Base-by-base conservation (phyloP, 1,284 basidiomycete genomes). In the Fistulinella cinereoalba region DNA sequence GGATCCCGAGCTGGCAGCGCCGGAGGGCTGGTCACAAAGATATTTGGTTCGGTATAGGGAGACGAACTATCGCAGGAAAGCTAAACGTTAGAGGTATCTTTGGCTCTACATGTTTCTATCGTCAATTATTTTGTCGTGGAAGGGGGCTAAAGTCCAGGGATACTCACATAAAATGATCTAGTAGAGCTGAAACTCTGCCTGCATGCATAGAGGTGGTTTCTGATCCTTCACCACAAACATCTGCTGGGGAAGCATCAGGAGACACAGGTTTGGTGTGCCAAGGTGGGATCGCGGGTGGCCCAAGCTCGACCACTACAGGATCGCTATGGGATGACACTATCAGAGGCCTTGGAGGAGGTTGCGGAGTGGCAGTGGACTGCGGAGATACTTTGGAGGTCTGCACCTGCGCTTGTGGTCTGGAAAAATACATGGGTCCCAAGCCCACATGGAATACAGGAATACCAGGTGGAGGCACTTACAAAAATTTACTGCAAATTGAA, bases 401-500 rank as follows among this genome's bases (percentile, higher is more conserved):
- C 10, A 31, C 34, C 25, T 37, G 49, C 11, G 27, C 27, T 15
- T 43, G 33, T n/a, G 39, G 44, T 3, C 64, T 66, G 25, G 6
- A 18, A 42, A 22, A 34, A 41, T 12, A 4, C 12, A 22, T 22
- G n/a, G 47, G 43, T 21, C 27, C 6, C 23, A 24, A 19, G 24
- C 11, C n/a, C n/a, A n/a, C n/a, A n/a, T n/a, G n/a, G n/a, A n/a
- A n/a, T n/a, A n/a, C n/a, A n/a, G n/a, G n/a, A n/a, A n/a, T n/a
- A n/a, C 31, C 28, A 28, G 21, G 44, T 36, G 16, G n/a, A 15
- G 43, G 21, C 11, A 75, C 80, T 74, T 65, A 85, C 81, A 71
- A 66, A 45, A 76, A 77, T 61, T 67, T 75, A 50, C 61, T 72
- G 44, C 75, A 71, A 47, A 80, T 63, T 3, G 73, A 71, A 15